phyloP scores from a whole-genome alignment of 345 rosid species.

The Gossypium thurberi region DNA sequence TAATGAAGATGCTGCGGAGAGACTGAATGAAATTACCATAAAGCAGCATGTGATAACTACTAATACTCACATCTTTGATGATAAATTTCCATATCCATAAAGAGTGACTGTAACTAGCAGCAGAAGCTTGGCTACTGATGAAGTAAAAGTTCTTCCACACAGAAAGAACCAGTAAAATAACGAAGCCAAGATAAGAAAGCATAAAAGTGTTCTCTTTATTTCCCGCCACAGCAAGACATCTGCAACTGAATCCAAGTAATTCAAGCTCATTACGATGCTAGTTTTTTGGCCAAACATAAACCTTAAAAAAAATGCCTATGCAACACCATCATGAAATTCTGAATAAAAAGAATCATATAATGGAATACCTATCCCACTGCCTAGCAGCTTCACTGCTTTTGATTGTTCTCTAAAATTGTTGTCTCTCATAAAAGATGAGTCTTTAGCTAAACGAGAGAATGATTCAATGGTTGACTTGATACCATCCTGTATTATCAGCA shows the following conservation, averaged over 20 bases:
- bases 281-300: slow-evolving; percentile 3
- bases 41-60: neutral
- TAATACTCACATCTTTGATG: slow-evolving; percentile 57
- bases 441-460: slow-evolving; percentile 52
- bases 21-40: neutral
- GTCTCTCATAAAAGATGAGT: slow-evolving; percentile 24
- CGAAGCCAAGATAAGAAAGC: slow-evolving; percentile 41
- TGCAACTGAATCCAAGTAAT: slow-evolving; percentile 55
- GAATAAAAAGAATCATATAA: slow-evolving; percentile 8
- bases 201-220: slow-evolving; percentile 66
- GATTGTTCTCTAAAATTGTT: slow-evolving; percentile 36
- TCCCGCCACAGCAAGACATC: slow-evolving; percentile 88
- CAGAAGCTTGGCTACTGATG: slow-evolving; percentile 67
- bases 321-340: neutral
- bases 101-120: slow-evolving; percentile 39
- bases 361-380: slow-evolving; percentile 65
- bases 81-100: slow-evolving; percentile 48
- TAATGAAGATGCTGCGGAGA: neutral
- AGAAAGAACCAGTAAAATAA: slow-evolving; percentile 73
- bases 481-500: slow-evolving; percentile 58
- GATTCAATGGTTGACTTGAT: slow-evolving; percentile 58
- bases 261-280: slow-evolving; percentile 3
- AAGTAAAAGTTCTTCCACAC: slow-evolving; percentile 58
- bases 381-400: slow-evolving; percentile 69
- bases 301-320: slow-evolving; percentile 5